Evolutionary conservation across 2,329 filamentous ascomycete genomes (phyloP).

Genomic region (Cordyceps sp.): DNA sequence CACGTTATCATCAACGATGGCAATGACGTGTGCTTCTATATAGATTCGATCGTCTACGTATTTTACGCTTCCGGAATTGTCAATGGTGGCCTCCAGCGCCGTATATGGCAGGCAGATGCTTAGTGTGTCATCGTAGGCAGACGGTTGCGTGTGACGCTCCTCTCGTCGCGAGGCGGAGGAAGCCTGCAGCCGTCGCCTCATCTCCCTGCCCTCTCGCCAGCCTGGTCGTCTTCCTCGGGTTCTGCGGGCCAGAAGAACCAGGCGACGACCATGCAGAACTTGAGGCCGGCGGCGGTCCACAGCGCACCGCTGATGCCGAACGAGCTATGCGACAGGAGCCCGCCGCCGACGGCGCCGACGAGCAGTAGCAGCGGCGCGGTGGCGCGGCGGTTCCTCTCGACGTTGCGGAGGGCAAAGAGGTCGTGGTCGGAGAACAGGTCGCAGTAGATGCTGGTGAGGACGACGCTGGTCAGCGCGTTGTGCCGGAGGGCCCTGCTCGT

Average conservation of each 20-base stretch:
- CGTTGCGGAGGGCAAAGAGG: constrained; percentile 26
- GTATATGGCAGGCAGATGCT: too few species aligned
- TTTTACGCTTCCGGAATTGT: too few species aligned
- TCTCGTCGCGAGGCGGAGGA: too few species aligned
- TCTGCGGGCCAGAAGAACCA: constrained; percentile 47
- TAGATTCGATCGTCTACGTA: too few species aligned
- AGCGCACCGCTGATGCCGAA: constrained; percentile 35
- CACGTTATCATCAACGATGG: too few species aligned
- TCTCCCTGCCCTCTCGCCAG: neutral
- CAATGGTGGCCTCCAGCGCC: too few species aligned
- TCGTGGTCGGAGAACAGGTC: constrained; percentile 55
- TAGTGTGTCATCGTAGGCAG: too few species aligned
- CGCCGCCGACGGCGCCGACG: constrained; percentile 31
- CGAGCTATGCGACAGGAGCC: constrained; percentile 27
- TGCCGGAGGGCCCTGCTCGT: constrained; percentile 53
- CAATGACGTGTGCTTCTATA: too few species aligned
- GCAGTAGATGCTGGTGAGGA: constrained; percentile 68
- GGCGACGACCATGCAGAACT: constrained; percentile 34
- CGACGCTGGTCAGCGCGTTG: constrained; percentile 58
- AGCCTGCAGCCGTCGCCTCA: too few species aligned
- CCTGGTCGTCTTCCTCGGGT: constrained; percentile 12
- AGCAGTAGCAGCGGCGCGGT: constrained; percentile 32
- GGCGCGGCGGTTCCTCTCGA: constrained; percentile 32
- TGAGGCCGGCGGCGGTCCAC: constrained; percentile 42
- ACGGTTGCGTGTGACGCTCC: too few species aligned